Evolutionary conservation across 192 early-diverging fungal species (phyloP).

Genomic region (Entomortierella beljakovae): DNA sequence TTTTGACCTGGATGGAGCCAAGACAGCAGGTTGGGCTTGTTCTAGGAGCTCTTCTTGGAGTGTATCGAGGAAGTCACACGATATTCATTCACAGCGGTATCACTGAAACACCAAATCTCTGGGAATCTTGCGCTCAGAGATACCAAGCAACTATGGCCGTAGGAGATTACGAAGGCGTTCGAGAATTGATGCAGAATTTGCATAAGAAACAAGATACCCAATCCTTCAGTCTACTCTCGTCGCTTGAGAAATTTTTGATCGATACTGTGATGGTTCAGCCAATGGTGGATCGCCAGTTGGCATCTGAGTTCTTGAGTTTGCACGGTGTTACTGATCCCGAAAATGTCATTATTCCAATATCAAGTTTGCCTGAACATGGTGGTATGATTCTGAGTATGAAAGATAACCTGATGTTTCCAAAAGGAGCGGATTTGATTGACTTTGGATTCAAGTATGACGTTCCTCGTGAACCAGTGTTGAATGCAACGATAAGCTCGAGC

Average conservation of each 20-base stretch:
- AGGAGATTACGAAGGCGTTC: conserved; percentile 36
- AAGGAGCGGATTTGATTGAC: conserved; percentile 3
- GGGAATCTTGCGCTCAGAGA: conserved; percentile 69
- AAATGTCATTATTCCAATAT: conserved; percentile 68
- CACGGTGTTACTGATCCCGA: conserved; percentile 47
- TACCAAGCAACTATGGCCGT: conserved; percentile 50
- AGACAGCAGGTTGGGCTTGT: conserved; percentile 84
- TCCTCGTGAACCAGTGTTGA: conserved; percentile 6
- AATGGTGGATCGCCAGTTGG: conserved; percentile 54
- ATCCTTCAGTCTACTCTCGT: not conserved
- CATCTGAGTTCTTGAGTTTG: conserved; percentile 35
- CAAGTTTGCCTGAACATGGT: conserved; percentile 76
- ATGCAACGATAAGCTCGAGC: not conserved
- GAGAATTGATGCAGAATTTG: conserved; percentile 4
- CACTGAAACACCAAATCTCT: conserved; percentile 69
- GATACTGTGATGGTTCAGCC: conserved; percentile 69
- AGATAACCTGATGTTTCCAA: conserved; percentile 52
- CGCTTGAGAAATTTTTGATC: conserved; percentile 62
- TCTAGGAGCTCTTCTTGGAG: conserved; percentile 68
- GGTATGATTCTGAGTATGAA: conserved; percentile 76
- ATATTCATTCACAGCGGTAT: conserved; percentile 68
- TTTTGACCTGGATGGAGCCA: conserved; percentile 79
- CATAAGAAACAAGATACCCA: not conserved
- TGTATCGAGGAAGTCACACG: conserved; percentile 75
- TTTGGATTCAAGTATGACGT: conserved; percentile 46